Evolutionary conservation across 2,329 filamentous ascomycete genomes (phyloP).

Genomic region (Talaromyces sp.): DNA sequence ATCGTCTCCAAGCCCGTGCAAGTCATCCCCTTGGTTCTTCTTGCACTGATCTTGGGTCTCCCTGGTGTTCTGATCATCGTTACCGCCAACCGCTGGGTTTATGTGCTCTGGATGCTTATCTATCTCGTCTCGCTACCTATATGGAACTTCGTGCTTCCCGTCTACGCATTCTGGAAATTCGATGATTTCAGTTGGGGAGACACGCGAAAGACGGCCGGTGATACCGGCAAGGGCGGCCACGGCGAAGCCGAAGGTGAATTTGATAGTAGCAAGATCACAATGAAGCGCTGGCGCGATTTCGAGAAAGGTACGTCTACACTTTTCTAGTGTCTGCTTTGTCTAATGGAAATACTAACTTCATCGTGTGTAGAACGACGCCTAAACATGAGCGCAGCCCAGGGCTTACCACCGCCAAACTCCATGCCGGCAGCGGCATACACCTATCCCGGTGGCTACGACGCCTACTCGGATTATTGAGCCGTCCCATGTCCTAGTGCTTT

Average conservation of each 20-base stretch:
- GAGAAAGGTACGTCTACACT: slow-evolving; percentile 56
- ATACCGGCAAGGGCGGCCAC: slow-evolving; percentile 81
- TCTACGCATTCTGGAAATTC: slow-evolving; percentile 98
- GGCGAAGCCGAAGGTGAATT: slow-evolving; percentile 87
- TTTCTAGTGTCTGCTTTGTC: too few relatives aligned
- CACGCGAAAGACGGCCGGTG: slow-evolving; percentile 89
- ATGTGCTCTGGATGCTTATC: slow-evolving; percentile 95
- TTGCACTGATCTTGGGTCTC: slow-evolving; percentile 87
- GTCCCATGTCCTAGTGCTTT: slow-evolving; percentile 6
- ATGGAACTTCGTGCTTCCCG: slow-evolving; percentile 95
- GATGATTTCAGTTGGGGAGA: slow-evolving; percentile 99
- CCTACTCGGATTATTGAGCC: slow-evolving; percentile 37
- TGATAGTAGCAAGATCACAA: slow-evolving; percentile 97
- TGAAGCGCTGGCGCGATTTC: slow-evolving; percentile 98
- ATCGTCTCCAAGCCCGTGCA: slow-evolving; percentile 74
- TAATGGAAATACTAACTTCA: background rate
- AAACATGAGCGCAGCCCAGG: slow-evolving; percentile 25
- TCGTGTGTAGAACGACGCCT: slow-evolving; percentile 37
- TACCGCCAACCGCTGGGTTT: slow-evolving; percentile 88
- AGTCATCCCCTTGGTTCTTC: slow-evolving; percentile 82
- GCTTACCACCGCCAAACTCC: slow-evolving; percentile 28
- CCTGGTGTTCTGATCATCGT: slow-evolving; percentile 87
- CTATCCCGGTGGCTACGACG: slow-evolving; percentile 31
- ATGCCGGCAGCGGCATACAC: slow-evolving; percentile 27
- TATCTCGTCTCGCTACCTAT: slow-evolving; percentile 89